Evolutionary conservation across 106 monocot species (phyloP), one percentile per base, ranked within the genome.

Genomic region (Platanthera guangdongensis): DNA sequence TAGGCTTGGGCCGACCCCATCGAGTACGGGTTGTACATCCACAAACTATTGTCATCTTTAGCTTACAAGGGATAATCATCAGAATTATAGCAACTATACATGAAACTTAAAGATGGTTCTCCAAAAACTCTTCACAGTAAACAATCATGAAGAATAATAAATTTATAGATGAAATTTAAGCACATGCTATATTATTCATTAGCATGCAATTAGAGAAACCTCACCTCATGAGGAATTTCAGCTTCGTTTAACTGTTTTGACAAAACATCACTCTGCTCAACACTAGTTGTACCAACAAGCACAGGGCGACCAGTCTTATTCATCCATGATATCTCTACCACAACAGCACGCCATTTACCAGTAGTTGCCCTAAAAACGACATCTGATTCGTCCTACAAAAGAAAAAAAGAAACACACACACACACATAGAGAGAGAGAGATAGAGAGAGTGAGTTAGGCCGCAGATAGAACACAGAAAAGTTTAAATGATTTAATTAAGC

Each of bases 261-360:
- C 69, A 97, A 82, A 22, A 85, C 77, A 79, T 97, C 97, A 77
- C 97, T 97, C 81, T 97, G 97, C 77, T 97, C 97, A 75, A 97
- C 97, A 80, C 97, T 97, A n/a, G 97, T 97, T 64, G 97, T 97
- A 74, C 97, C 97, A 77, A 97, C 97, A 83, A 97, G 93, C 70
- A 97, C 97, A 51, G 97, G 97, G 4, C 93, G 91, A 47, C 97
- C 97, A 77, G 85, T 85, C 81, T 91, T 97, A 76, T 91, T 60
- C 97, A 97, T 97, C 81, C 93, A 86, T 62, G 96, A 78, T 81
- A 97, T 97, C 80, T 97, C 97, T 25, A 97, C 91, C n/a, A 93
- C 81, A 78, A 87, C 91, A 76, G 97, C 93, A 78, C 91, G 89
- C 97, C 97, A 97, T 81, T 97, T 97, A 50, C 97, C 93, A 30